These are phyloP conservation scores for Leccinum arenicola DNA, from an alignment of 768 basidiomycete genomes.

Conservation along the genomic window DNA sequence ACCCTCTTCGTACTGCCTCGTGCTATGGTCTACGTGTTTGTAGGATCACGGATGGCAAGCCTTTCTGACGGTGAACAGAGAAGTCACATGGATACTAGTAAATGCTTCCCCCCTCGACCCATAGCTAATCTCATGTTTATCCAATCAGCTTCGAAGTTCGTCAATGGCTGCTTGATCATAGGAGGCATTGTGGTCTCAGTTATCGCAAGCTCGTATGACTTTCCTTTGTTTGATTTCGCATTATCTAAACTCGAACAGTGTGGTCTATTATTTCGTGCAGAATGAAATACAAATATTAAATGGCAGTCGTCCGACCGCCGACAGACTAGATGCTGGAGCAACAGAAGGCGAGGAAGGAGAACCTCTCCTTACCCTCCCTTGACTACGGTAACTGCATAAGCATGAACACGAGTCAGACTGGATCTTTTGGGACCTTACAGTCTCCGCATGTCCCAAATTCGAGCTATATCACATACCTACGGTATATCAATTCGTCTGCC, in stretches of 20 bases:
- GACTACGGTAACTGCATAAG: background rate
- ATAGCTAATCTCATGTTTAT: conserved; percentile 9
- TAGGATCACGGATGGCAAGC: conserved; percentile 71
- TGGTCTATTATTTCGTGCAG: conserved; percentile 64
- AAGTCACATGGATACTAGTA: conserved; percentile 72
- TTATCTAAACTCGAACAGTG: conserved; percentile 39
- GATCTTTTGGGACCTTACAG: background rate
- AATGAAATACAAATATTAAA: conserved; percentile 55
- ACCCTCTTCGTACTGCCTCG: conserved; percentile 73
- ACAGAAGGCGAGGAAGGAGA: conserved; percentile 61
- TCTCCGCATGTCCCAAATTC: background rate
- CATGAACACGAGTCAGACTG: background rate
- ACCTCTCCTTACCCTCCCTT: conserved; percentile 39
- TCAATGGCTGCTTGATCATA: conserved; percentile 59
- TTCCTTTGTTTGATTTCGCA: conserved; percentile 5
- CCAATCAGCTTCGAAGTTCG: conserved; percentile 54
- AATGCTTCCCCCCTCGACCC: conserved; percentile 18
- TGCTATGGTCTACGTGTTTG: conserved; percentile 68
- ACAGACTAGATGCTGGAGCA: conserved; percentile 57
- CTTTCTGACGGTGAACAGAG: conserved; percentile 77
- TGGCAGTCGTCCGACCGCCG: conserved; percentile 45
- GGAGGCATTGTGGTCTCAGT: conserved; percentile 58
- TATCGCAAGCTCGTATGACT: conserved; percentile 63
- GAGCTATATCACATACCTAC: background rate
- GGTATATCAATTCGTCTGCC: background rate